Conservation (phyloP, 805 yeast genomes). For the Isabelozyma pseudorhagii region DNA sequence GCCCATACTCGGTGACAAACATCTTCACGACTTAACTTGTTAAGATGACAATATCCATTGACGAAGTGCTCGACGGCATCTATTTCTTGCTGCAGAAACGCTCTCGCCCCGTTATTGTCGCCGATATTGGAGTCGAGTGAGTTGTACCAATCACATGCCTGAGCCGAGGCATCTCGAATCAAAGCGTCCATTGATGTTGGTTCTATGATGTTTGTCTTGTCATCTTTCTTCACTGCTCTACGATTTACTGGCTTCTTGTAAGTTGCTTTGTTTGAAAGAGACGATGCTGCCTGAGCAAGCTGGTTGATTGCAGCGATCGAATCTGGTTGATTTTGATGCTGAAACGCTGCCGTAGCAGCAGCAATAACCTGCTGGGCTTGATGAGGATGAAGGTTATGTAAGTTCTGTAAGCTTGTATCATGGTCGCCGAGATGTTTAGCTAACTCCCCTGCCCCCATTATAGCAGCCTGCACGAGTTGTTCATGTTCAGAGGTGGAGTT, state of each 20-base stretch:
- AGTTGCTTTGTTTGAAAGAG: constrained; percentile 11
- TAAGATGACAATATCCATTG: constrained; percentile 60
- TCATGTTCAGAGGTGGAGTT: constrained; percentile 50
- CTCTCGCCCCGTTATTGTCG: constrained; percentile 26
- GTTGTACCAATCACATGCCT: constrained; percentile 35
- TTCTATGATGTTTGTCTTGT: constrained; percentile 3
- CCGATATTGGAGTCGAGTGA: not conserved
- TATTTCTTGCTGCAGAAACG: constrained; percentile 63
- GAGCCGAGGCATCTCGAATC: constrained; percentile 32
- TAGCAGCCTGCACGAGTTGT: constrained; percentile 66
- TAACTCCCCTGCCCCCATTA: constrained; percentile 63
- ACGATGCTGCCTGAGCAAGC: constrained; percentile 27
- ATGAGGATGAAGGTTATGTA: constrained; percentile 16
- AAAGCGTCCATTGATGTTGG: constrained; percentile 30
- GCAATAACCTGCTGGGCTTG: constrained; percentile 29
- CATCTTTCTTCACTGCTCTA: constrained; percentile 4
- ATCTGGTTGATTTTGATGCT: constrained; percentile 9
- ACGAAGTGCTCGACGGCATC: constrained; percentile 72
- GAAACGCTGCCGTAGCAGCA: constrained; percentile 23
- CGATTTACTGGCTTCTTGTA: not conserved
- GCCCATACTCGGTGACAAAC: constrained; percentile 88
- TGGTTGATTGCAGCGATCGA: constrained; percentile 23
- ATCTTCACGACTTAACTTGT: constrained; percentile 60
- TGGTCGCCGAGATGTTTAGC: constrained; percentile 41
- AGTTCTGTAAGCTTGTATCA: constrained; percentile 3